Conservation (phyloP, 768 basidiomycete genomes). For the Panaeolus cyanescens region DNA sequence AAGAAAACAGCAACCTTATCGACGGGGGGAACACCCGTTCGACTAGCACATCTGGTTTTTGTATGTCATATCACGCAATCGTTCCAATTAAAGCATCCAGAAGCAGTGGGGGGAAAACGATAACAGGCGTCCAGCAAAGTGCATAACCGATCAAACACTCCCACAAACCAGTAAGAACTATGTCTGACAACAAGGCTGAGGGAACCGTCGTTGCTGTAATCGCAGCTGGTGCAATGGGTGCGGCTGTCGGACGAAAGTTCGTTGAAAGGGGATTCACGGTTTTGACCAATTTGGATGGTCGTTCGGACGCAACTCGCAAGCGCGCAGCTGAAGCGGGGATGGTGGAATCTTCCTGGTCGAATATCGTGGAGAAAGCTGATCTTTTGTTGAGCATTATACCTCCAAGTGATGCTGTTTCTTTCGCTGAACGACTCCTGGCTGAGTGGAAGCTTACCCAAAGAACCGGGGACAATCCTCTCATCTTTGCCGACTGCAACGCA, state of each 20-base stretch:
- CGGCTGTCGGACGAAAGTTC: slow-evolving; percentile 52
- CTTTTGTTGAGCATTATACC: slow-evolving; percentile 62
- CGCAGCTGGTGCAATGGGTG: slow-evolving; percentile 62
- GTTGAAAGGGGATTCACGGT: slow-evolving; percentile 50
- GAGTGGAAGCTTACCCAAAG: slow-evolving; percentile 21
- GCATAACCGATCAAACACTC: too few relatives aligned
- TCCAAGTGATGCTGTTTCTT: slow-evolving; percentile 49
- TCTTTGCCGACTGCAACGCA: slow-evolving; percentile 62
- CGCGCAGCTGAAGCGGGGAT: slow-evolving; percentile 55
- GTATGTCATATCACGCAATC: neutral
- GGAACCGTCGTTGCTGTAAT: slow-evolving; percentile 43
- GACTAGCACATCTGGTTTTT: neutral
- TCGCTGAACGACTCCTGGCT: slow-evolving; percentile 41
- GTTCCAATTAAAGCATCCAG: neutral
- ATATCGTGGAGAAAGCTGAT: slow-evolving; percentile 33
- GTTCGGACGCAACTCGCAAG: slow-evolving; percentile 50
- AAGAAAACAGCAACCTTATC: neutral
- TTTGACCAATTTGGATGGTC: slow-evolving; percentile 54
- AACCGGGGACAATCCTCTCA: slow-evolving; percentile 19
- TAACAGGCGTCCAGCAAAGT: neutral
- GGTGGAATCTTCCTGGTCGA: slow-evolving; percentile 31
- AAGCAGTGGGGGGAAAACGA: neutral
- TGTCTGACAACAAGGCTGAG: neutral
- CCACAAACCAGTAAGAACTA: slow-evolving; percentile 12
- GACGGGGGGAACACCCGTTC: neutral